phyloP scores from a whole-genome alignment of 306 rosid species.

The Rosa rugosa region DNA sequence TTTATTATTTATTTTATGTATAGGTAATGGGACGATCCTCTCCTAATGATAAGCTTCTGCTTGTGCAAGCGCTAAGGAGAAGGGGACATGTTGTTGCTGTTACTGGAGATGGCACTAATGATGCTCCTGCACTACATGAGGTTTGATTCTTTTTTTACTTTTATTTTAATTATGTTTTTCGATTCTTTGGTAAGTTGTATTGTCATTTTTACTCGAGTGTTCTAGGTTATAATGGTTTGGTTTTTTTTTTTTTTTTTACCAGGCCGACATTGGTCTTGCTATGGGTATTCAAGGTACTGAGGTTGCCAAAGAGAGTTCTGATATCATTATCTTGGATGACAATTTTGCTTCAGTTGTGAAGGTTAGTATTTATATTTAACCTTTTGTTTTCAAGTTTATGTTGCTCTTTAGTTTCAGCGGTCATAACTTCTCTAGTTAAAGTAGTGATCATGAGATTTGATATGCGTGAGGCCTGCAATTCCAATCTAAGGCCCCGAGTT shows the following conservation, averaged over 20 bases:
- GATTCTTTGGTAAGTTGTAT: background rate
- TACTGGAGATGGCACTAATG: slow-evolving; percentile 94
- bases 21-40: slow-evolving; percentile 98
- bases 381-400: background rate
- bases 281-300: slow-evolving; percentile 91
- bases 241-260: background rate
- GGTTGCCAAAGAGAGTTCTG: slow-evolving; percentile 95
- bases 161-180: background rate
- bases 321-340: slow-evolving; percentile 90
- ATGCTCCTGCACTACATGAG: slow-evolving; percentile 94
- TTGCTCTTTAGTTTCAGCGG: background rate
- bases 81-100: slow-evolving; percentile 83
- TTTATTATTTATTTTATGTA: background rate
- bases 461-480: background rate
- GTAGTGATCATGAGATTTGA: background rate
- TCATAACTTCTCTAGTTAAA: background rate
- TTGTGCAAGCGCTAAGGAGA: slow-evolving; percentile 85
- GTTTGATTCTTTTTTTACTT: slow-evolving; percentile 30
- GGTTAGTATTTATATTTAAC: slow-evolving; percentile 27
- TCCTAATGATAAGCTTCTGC: slow-evolving; percentile 85
- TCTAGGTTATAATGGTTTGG: background rate
- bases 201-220: background rate
- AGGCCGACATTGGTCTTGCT: slow-evolving; percentile 95
- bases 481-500: background rate
- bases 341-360: slow-evolving; percentile 84